Evolutionary conservation across 257 asterid genomes (phyloP), one percentile per base, ranked within the genome.

Genomic region (Verbena officinalis): DNA sequence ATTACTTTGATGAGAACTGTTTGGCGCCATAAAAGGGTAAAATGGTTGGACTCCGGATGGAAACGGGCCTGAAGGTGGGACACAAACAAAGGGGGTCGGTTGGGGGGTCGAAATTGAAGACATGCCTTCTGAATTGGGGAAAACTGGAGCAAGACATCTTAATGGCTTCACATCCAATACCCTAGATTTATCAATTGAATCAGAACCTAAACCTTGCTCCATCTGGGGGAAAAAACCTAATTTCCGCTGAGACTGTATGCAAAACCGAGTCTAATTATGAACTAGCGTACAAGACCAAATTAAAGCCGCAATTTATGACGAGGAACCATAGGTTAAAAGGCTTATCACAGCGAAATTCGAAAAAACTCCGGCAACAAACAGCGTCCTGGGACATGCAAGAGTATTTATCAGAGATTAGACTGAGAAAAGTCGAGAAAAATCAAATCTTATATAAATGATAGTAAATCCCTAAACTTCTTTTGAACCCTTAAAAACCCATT

Each of bases 21-120:
- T 65, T 16, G 87, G 71, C 27, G 55, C 70, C 39, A 80, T 48
- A 72, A 94, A 87, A 0, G 99, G 99, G 77, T 84, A 94, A 80
- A 94, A 78, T 13, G 99, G 99, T 45, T 90, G 86, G 56, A 90
- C 94, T 9, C 97, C 99, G 0, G 95, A 58, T 0, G 99, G 99
- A 43, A 93, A 93, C 42, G 99, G 99, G 36, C 99, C 99, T 10
- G 82, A 49, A 5, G 99, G 99, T 12, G 99, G 81, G 50, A 94
- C 91, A 68, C 99, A 90, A 14, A 83, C 91, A 69, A 94, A 94
- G 24, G 97, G 93, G 20, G 91, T 39, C 1, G 96, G 86, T n/a
- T 84, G 87, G 15, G 95, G 86, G 55, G 60, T 68, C 4, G 83
- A 57, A 75, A 71, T 40, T 0, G 91, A 73, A 22, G 87, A 71